Evolutionary conservation across 2,329 filamentous ascomycete genomes (phyloP), one percentile per base, ranked within the genome.

Genomic region (Fusarium temperatum): DNA sequence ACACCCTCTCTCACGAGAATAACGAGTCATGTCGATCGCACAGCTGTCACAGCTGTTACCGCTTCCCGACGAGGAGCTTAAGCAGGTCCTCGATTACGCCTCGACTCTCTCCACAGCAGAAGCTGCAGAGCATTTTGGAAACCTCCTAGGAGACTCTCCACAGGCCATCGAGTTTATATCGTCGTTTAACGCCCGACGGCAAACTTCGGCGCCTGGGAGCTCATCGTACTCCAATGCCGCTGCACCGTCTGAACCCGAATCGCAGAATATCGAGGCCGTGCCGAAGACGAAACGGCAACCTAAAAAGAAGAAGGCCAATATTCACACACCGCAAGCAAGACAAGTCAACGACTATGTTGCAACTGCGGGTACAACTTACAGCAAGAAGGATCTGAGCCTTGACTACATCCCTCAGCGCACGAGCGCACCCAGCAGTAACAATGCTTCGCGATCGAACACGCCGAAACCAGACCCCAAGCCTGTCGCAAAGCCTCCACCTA

Each of bases 81-180:
- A 91, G 79, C 94, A 98, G 80, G 89, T 98, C 48, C 87, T 98
- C 74, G 90, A 94, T 54, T 98, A 98, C 81, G 91, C 94, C 6
- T 86, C 90, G 41, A 92, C 91, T 1, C 87, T 98, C 14, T 91
- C 94, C 26, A 95, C 93, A 79, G 84, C 90, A 58, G 93, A 92
- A 73, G 93, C 94, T 20, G 94, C 91, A 57, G 91, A 95, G 47
- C 94, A 98, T 82, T 92, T 99, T 70, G 93, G 91, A 81, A 94
- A 96, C 79, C 86, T 99, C 60, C 89, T 99, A 0, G 96, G 96
- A 56, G 94, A 97, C 81, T 95, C 93, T 12, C 90, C 95, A 4
- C 91, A 93, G 76, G 89, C 86, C 45, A 84, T 95, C 70, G 92
- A 95, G 77, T 96, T 94, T 80, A 91, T 95, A 73, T 90, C 94